Evolutionary conservation across 2,329 filamentous ascomycete species (phyloP).

Genomic region (Aspergillus glaucus): DNA sequence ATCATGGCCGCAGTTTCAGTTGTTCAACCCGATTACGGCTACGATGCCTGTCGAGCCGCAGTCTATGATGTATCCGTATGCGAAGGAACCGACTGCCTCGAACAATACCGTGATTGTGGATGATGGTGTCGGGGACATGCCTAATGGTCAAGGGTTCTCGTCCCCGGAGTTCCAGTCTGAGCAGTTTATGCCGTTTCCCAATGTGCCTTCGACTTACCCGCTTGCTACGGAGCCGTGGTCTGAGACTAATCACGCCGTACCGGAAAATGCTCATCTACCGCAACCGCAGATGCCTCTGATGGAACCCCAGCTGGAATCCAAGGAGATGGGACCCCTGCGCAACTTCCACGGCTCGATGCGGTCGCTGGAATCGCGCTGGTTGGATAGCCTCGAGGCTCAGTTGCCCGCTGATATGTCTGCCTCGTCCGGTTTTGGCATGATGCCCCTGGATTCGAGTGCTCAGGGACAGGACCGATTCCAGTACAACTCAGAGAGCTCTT

Average conservation of each 20-base stretch:
- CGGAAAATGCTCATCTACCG: constrained; percentile 10
- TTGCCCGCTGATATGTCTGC: constrained; percentile 24
- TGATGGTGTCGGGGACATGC: constrained; percentile 23
- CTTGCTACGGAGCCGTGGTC: constrained; percentile 25
- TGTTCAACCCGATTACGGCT: constrained; percentile 27
- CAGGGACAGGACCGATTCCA: constrained; percentile 24
- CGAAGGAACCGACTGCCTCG: constrained; percentile 21
- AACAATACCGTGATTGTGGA: constrained; percentile 32
- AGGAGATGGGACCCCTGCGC: constrained; percentile 12
- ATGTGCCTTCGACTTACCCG: constrained; percentile 23
- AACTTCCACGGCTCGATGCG: constrained; percentile 21
- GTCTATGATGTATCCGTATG: constrained; percentile 27
- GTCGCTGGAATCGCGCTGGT: constrained; percentile 30
- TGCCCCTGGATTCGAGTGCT: constrained; percentile 12
- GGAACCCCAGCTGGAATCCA: constrained; percentile 16
- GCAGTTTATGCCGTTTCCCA: constrained; percentile 24
- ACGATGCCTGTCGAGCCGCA: constrained; percentile 27
- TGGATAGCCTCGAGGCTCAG: constrained; percentile 27
- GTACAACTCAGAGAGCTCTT: constrained; percentile 32
- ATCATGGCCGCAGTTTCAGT: constrained; percentile 32
- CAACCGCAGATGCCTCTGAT: constrained; percentile 13
- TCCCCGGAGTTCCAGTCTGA: constrained; percentile 22
- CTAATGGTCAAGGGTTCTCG: constrained; percentile 20
- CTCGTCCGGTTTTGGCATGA: constrained; percentile 16
- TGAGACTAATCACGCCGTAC: constrained; percentile 11